A percentile compares a stretch with the other conserved stretches of the same genome.
phyloP scores from a whole-genome alignment of 2,329 filamentous ascomycete species.

The Immersiporthe knoxdaviesiana region DNA sequence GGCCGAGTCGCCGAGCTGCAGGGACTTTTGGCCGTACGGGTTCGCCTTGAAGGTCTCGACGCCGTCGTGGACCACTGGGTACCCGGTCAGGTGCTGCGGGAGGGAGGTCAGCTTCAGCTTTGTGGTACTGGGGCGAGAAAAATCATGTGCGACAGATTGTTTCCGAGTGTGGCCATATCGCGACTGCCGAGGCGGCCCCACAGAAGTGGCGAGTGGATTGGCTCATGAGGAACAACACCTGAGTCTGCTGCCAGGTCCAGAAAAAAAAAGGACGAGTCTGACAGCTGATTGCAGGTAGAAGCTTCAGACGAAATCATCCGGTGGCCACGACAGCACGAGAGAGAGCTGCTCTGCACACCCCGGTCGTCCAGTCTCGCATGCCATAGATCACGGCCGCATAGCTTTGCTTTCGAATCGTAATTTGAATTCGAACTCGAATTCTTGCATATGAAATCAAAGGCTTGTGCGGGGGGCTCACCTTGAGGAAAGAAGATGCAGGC shows the following conservation, averaged over 20 bases:
- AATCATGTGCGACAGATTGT: not conserved
- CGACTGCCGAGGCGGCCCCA: not conserved
- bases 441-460: not conserved
- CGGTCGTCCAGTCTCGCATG: not conserved
- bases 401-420: too few relatives aligned
- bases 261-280: not conserved
- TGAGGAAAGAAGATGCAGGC: conserved; percentile 53
- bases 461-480: conserved; percentile 41
- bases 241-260: not conserved
- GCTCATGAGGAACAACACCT: not conserved
- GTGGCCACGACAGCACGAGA: not conserved
- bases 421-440: not conserved
- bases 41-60: conserved; percentile 80
- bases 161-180: not conserved
- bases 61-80: conserved; percentile 80
- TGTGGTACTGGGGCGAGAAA: too few relatives aligned
- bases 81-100: conserved; percentile 76
- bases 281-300: not conserved
- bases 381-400: not conserved
- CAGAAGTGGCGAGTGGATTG: not conserved
- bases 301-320: not conserved
- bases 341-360: not conserved
- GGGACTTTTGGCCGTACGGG: conserved; percentile 80
- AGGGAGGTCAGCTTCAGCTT: conserved; percentile 25
- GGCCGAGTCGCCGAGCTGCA: conserved; percentile 73